Percentiles rank a stretch among this genome's conserved stretches.
These are phyloP conservation scores for Diaporthe capsici DNA, from an alignment of 2,329 filamentous ascomycete genomes.

Conservation along the genomic window DNA sequence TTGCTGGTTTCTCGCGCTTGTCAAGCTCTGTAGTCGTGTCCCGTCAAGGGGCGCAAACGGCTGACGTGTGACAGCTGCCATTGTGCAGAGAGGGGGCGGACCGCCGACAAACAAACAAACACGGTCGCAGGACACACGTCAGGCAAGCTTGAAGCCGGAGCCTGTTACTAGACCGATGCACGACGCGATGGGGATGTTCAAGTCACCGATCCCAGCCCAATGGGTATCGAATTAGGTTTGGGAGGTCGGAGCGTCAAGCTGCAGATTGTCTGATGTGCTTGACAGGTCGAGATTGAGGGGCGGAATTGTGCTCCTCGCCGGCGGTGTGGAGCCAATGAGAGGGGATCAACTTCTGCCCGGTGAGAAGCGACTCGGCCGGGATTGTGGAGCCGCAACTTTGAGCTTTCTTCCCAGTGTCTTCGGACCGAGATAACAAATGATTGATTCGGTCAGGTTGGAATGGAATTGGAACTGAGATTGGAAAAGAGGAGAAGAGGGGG, in stretches of 20 bases:
- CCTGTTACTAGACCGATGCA: slow-evolving; percentile 24
- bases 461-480: not conserved
- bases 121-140: slow-evolving; percentile 18
- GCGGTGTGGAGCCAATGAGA: slow-evolving; percentile 35
- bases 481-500: slow-evolving; percentile 15
- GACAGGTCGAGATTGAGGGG: slow-evolving; percentile 34
- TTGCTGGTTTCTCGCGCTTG: slow-evolving; percentile 84
- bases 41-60: slow-evolving; percentile 82
- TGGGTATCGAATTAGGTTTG: slow-evolving; percentile 33
- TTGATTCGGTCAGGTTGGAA: slow-evolving; percentile 9
- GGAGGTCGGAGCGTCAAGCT: slow-evolving; percentile 36
- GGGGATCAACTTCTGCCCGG: slow-evolving; percentile 37
- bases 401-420: slow-evolving; percentile 5
- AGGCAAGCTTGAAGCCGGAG: slow-evolving; percentile 7
- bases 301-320: slow-evolving; percentile 34
- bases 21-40: slow-evolving; percentile 78
- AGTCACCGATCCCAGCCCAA: slow-evolving; percentile 30
- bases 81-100: slow-evolving; percentile 49
- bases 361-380: slow-evolving; percentile 35
- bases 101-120: slow-evolving; percentile 38
- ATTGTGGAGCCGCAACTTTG: slow-evolving; percentile 38
- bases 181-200: slow-evolving; percentile 22
- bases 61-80: slow-evolving; percentile 74
- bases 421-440: not conserved
- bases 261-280: slow-evolving; percentile 35